Evolutionary conservation across 2,329 filamentous ascomycete genomes (phyloP).

Genomic region (Daldinia sp.): DNA sequence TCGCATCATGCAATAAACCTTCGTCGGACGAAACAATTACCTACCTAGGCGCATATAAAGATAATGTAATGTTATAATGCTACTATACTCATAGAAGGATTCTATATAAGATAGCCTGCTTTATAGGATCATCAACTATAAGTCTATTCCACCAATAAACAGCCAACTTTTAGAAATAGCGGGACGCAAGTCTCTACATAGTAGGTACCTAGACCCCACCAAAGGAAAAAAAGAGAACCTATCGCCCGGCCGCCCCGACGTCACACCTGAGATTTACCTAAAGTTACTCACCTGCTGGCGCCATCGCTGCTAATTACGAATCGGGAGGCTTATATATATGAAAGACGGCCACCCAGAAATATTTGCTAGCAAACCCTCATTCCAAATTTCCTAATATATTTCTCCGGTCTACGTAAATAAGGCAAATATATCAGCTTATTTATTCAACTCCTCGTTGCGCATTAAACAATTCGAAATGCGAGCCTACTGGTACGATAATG

Average conservation of each 20-base stretch:
- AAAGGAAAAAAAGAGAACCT: constrained; percentile 29
- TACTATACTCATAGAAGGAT: neutral
- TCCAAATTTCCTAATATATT: neutral
- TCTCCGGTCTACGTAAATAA: neutral
- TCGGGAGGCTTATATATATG: constrained; percentile 2
- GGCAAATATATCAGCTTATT: neutral
- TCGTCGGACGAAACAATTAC: neutral
- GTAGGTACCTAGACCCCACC: constrained; percentile 39
- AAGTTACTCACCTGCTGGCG: constrained; percentile 17
- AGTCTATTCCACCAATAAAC: constrained; percentile 11
- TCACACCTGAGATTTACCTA: constrained; percentile 30
- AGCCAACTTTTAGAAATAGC: constrained; percentile 8
- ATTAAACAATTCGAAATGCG: constrained; percentile 54
- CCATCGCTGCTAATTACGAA: constrained; percentile 19
- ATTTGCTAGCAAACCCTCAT: constrained; percentile 24
- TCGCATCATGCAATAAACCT: neutral
- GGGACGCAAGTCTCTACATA: constrained; percentile 15
- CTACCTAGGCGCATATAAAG: neutral
- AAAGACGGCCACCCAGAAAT: constrained; percentile 10
- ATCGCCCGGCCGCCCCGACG: constrained; percentile 32
- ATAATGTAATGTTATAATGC: neutral
- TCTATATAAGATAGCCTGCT: neutral
- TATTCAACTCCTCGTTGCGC: neutral
- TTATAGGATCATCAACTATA: neutral
- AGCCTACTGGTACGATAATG: constrained; percentile 66